A percentile compares a stretch with the other conserved stretches of the same genome.
Conservation (phyloP, 1,139 yeast species). For the Dujonia santamariae region DNA sequence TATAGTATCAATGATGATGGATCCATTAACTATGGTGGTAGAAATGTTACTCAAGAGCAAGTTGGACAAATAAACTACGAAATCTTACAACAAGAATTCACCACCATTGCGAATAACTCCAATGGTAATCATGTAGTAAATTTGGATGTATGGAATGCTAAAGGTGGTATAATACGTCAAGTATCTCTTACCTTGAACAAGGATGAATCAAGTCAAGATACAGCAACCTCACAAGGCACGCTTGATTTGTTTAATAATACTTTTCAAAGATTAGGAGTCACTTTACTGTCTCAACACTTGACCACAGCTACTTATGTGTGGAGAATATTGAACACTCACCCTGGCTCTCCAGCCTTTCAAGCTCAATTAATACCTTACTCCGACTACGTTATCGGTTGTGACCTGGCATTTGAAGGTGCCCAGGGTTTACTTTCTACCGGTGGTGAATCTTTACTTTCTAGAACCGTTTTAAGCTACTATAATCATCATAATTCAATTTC, state of each 20-base stretch:
- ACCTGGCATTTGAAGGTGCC: conserved; percentile 45
- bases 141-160: conserved; percentile 82
- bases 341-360: conserved; percentile 77
- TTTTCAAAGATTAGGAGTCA: conserved; percentile 52
- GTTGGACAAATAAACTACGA: conserved; percentile 37
- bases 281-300: conserved; percentile 75
- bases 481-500: conserved; percentile 43
- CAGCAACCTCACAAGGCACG: conserved; percentile 8
- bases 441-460: conserved; percentile 77
- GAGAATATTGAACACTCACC: conserved; percentile 76
- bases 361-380: conserved; percentile 84
- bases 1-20: conserved; percentile 45
- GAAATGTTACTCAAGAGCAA: conserved; percentile 32
- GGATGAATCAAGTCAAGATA: conserved; percentile 12
- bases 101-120: conserved; percentile 30
- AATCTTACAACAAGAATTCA: conserved; percentile 32
- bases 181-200: conserved; percentile 43
- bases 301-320: conserved; percentile 80
- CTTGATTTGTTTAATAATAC: conserved; percentile 17
- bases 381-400: conserved; percentile 89
- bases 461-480: conserved; percentile 58
- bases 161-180: conserved; percentile 70
- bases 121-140: conserved; percentile 32
- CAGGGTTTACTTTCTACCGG: conserved; percentile 68
- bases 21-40: conserved; percentile 37